phyloP scores from a whole-genome alignment of 306 rosid genomes.

The Spatholobus suberectus region DNA sequence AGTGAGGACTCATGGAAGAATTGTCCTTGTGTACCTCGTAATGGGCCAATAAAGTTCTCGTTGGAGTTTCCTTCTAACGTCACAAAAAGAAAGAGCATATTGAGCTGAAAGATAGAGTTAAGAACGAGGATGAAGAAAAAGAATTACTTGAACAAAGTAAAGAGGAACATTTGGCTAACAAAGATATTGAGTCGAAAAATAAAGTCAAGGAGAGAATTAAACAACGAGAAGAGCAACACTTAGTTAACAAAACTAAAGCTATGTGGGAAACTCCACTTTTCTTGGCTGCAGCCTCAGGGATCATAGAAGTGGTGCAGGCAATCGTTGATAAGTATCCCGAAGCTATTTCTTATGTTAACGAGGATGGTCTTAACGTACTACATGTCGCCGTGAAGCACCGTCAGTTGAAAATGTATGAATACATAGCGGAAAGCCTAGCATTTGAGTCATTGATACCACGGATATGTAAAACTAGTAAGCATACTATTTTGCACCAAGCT shows the following conservation, averaged over 20 bases:
- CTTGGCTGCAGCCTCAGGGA: neutral
- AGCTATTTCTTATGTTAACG: neutral
- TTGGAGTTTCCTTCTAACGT: no score
- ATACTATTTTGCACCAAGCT: conserved; percentile 6
- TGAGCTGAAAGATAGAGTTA: no score
- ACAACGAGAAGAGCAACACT: neutral
- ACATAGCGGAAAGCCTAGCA: neutral
- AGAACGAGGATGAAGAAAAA: no score
- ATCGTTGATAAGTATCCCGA: neutral
- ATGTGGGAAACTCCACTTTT: neutral
- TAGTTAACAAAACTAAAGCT: neutral
- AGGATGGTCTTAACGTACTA: neutral
- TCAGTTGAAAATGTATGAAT: neutral
- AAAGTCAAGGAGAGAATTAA: no score
- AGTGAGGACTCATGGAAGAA: neutral
- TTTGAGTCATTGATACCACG: neutral
- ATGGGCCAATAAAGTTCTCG: no score
- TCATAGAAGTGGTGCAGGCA: neutral
- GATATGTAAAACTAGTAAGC: neutral
- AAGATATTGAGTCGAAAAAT: no score
- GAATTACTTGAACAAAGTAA: no score
- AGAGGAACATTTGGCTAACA: no score
- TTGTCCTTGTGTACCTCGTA: neutral
- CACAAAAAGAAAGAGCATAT: no score
- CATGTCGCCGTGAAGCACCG: neutral